A percentile compares a stretch with the other conserved stretches of the same genome.
phyloP scores from a whole-genome alignment of 2,329 filamentous ascomycete genomes.

The Aspergillus luchuensis region DNA sequence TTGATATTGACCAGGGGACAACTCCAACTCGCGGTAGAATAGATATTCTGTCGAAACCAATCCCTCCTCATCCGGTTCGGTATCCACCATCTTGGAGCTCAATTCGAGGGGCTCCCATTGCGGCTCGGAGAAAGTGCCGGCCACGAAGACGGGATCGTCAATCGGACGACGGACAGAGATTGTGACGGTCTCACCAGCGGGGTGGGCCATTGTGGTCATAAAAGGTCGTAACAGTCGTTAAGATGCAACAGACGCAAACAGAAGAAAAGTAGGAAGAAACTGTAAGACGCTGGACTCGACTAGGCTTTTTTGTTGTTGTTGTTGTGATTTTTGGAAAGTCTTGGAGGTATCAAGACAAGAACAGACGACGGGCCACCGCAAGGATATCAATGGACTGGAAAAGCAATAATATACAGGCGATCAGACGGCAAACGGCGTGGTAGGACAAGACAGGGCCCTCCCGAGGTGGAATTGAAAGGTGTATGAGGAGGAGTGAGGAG shows the following conservation, averaged over 20 bases:
- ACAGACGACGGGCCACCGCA: constrained; percentile 12
- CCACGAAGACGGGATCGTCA: constrained; percentile 31
- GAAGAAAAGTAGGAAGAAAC: constrained; percentile 20
- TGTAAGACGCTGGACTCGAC: neutral
- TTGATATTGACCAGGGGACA: constrained; percentile 27
- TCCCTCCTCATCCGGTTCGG: constrained; percentile 19
- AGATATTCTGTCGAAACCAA: constrained; percentile 23
- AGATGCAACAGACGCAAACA: constrained; percentile 19
- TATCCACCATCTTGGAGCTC: constrained; percentile 23
- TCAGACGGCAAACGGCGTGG: constrained; percentile 3
- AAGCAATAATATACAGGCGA: constrained; percentile 21
- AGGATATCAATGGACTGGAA: constrained; percentile 17
- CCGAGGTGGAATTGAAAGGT: constrained; percentile 20
- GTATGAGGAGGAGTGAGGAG: constrained; percentile 11
- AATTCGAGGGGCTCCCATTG: constrained; percentile 32
- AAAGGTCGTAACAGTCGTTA: constrained; percentile 26
- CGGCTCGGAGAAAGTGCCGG: constrained; percentile 31
- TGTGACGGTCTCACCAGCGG: constrained; percentile 27
- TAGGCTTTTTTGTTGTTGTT: neutral
- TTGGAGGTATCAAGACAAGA: constrained; percentile 4
- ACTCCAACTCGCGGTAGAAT: constrained; percentile 23
- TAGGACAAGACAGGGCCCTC: constrained; percentile 13
- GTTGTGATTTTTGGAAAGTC: neutral
- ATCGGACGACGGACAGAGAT: constrained; percentile 31
- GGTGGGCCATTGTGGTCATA: constrained; percentile 25